A percentile compares a stretch with the other conserved stretches of the same genome.
These are phyloP conservation scores for Fusarium tricinctum DNA, from an alignment of 2,329 filamentous ascomycete genomes.

Conservation along the genomic window DNA sequence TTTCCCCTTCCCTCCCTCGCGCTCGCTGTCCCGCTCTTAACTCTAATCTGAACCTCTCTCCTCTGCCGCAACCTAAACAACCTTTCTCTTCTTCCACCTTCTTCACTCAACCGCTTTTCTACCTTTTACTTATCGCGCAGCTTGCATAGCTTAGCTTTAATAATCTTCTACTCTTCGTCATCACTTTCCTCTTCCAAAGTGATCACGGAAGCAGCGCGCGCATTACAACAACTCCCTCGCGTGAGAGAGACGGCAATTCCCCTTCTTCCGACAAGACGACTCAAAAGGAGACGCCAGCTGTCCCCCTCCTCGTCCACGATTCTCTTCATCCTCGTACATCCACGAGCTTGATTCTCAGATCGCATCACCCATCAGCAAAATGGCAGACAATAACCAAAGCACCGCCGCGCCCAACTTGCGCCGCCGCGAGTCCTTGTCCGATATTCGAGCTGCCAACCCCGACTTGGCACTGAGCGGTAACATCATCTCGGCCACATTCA, in stretches of 20 bases:
- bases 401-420: conserved; percentile 53
- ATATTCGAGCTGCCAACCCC: conserved; percentile 69
- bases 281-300: conserved; percentile 34
- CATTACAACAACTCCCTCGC: conserved; percentile 14
- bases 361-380: conserved; percentile 18
- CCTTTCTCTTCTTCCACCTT: conserved; percentile 21
- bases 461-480: conserved; percentile 72
- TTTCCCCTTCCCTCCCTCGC: conserved; percentile 26
- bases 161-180: conserved; percentile 5
- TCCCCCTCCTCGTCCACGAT: conserved; percentile 24
- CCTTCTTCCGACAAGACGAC: conserved; percentile 36
- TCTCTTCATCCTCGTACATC: background rate
- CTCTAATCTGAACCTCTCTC: conserved; percentile 17
- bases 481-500: conserved; percentile 76
- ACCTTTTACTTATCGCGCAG: conserved; percentile 15
- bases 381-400: conserved; percentile 31
- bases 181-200: conserved; percentile 30
- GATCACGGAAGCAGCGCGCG: conserved; percentile 39
- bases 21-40: conserved; percentile 11
- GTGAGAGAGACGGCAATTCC: conserved; percentile 36
- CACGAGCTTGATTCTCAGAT: conserved; percentile 10
- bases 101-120: conserved; percentile 2
- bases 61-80: conserved; percentile 8
- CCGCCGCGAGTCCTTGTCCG: conserved; percentile 66
- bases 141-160: conserved; percentile 5